Evolutionary conservation across 192 early-diverging fungal species (phyloP), one percentile per base, ranked within the genome.

Genomic region (Umbelopsis sp.): DNA sequence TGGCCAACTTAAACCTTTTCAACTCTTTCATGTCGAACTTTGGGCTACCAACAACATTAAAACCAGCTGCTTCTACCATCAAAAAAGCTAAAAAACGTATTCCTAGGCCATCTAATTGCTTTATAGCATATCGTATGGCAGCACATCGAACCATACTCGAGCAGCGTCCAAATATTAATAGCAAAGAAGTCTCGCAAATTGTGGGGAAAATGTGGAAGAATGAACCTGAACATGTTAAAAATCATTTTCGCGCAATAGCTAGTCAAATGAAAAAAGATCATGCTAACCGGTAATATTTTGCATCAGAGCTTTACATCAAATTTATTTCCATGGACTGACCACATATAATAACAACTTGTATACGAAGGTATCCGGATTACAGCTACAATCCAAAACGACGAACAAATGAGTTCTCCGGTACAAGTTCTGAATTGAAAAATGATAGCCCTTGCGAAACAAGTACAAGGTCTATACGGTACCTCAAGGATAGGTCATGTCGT

Each of bases 111-210:
- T 80, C 81, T 20, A 89, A 89, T 53, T 88, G 85, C 51, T 89
- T 89, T 65, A 89, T 89, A 84, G 80, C 82, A 17, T 89, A 86
- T 69, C 85, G 88, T 44, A 82, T 84, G 65, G 80, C 87, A 36
- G 76, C 86, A 45, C 77, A 83, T 47, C 83, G 81, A 20, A 78
- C 78, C 68, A 79, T 88, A 24, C 80, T 87, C 45, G 75, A 68
- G 20, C 71, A 82, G 17, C 72, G 79, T 29, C 77, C 81, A 9
- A 75, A 65, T 20, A 77, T 81, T 12, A 86, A 86, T 70, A 85
- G 84, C 79, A 88, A 83, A 47, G 81, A 85, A 24, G 79, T 88
- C n/a, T 87, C 83, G 36, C 72, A 81, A 38, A 85, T 88, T 47
- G 84, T 84, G 25, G 88, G 82, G 0, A 80, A 85, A 29, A 82